Evolutionary conservation across 176 grass and related monocot species (phyloP), one percentile per base, ranked within the genome.

Genomic region (Hordeum vulgare): DNA sequence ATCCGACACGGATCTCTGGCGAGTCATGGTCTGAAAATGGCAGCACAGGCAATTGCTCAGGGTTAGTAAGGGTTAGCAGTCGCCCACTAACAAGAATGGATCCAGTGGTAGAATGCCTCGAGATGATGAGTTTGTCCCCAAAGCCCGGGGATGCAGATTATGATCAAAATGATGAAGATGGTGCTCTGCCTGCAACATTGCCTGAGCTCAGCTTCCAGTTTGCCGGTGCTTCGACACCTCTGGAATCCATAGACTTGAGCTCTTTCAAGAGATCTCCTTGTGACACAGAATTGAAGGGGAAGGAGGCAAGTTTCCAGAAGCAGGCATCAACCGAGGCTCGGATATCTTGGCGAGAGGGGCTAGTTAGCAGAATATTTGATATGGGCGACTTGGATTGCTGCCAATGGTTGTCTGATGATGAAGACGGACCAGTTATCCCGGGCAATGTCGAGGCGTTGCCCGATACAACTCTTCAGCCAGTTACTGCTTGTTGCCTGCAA

Each of bases 341-440:
- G 65, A 96, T 99, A 66, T 96, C 97, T 67, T 99, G 97, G 93
- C 81, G 91, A 77, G 97, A 99, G 69, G 97, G 97, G 31, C 66
- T 96, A 29, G 88, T 90, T 64, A 99, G 97, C 73, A 89, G 97
- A 80, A 99, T 99, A 36, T 96, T 96, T 77, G 93, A 99, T 67
- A 84, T 92, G 25, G 91, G 91, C 17, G 91, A 94, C 11, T 64
- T 90, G 74, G 93, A 96, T 60, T 90, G 88, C 62, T 92, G 80
- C 86, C 87, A 71, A 81, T 94, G 91, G 89, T 49, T 90, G 61
- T 99, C 97, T 21, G 97, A 99, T 66, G 93, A 91, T 31, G 96
- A 99, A 61, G 91, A 92, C 29, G 84, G 76, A 15, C 37, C 85
- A 15, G 9, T 39, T 69, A 18, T 66, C 71, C 35, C 12, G 9